A percentile compares a stretch with the other conserved stretches of the same genome.
phyloP scores from a whole-genome alignment of 2,329 filamentous ascomycete genomes.

The Pestalotiopsis sp. region DNA sequence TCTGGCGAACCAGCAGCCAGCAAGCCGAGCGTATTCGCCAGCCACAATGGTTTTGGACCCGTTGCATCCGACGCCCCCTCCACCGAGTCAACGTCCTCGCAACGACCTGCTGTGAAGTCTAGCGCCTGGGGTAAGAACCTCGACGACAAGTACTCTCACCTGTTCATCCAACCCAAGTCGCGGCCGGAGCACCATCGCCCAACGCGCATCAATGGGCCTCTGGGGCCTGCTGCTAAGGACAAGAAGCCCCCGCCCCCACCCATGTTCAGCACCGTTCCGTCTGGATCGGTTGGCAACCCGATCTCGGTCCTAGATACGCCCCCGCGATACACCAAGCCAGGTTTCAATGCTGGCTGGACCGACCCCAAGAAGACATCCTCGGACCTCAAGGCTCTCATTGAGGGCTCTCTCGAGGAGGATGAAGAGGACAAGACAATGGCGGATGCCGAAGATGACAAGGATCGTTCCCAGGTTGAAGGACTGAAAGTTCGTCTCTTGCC shows the following conservation, averaged over 20 bases:
- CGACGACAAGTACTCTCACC: conserved; percentile 53
- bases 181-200: conserved; percentile 59
- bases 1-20: conserved; percentile 14
- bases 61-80: neutral
- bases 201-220: conserved; percentile 47
- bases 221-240: conserved; percentile 46
- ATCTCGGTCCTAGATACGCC: conserved; percentile 25
- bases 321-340: conserved; percentile 35
- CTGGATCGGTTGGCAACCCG: conserved; percentile 28
- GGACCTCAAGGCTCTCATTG: conserved; percentile 79
- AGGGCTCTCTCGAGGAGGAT: conserved; percentile 77
- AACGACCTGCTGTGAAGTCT: conserved; percentile 27
- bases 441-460: conserved; percentile 46
- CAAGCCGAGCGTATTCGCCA: conserved; percentile 15
- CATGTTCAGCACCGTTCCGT: conserved; percentile 43
- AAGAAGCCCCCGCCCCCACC: conserved; percentile 46
- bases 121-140: conserved; percentile 25
- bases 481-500: conserved; percentile 86
- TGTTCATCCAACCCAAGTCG: conserved; percentile 55
- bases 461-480: conserved; percentile 69
- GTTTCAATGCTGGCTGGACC: conserved; percentile 60
- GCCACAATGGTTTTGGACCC: conserved; percentile 16
- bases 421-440: conserved; percentile 40
- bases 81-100: conserved; percentile 12
- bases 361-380: conserved; percentile 71